A percentile compares a stretch with the other conserved stretches of the same genome.
Evolutionary conservation across 768 basidiomycete genomes (phyloP).

Genomic region (Serendipita sp.): DNA sequence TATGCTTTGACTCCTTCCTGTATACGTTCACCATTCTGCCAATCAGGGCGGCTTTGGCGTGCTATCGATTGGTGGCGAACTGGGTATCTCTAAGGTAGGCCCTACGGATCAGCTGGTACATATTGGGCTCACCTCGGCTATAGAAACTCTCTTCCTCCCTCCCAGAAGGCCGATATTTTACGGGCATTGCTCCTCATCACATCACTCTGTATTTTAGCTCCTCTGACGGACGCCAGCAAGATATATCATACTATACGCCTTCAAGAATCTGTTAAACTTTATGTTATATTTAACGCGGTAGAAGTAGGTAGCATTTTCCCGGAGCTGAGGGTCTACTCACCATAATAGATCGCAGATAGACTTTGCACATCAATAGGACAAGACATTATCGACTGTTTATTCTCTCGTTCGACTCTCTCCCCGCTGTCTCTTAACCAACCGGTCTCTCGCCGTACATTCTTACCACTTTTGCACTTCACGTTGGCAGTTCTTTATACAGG

Average conservation of each 20-base stretch:
- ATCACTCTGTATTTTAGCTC: constrained; percentile 57
- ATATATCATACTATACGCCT: constrained; percentile 96
- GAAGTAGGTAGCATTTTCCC: constrained; percentile 46
- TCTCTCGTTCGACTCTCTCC: constrained; percentile 79
- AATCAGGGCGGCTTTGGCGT: constrained; percentile 60
- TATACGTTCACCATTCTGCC: constrained; percentile 97
- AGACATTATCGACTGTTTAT: constrained; percentile 90
- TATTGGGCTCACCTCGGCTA: not conserved
- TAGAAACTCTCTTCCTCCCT: constrained; percentile 43
- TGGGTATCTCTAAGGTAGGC: not conserved
- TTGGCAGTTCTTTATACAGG: constrained; percentile 73
- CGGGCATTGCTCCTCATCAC: constrained; percentile 57
- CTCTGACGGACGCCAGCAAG: constrained; percentile 87
- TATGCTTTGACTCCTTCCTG: constrained; percentile 92
- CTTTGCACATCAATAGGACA: constrained; percentile 94
- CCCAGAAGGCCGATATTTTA: constrained; percentile 88
- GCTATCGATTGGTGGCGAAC: constrained; percentile 36
- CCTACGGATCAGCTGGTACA: constrained; percentile 27
- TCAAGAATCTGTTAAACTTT: constrained; percentile 96
- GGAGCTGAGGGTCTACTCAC: not conserved
- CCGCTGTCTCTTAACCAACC: constrained; percentile 46
- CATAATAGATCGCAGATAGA: constrained; percentile 71
- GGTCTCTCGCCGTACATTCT: constrained; percentile 46
- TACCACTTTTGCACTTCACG: constrained; percentile 69
- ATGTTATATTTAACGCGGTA: constrained; percentile 96